Base-by-base conservation (phyloP, 495 filamentous ascomycete species). In the Bombardia bombarda region DNA sequence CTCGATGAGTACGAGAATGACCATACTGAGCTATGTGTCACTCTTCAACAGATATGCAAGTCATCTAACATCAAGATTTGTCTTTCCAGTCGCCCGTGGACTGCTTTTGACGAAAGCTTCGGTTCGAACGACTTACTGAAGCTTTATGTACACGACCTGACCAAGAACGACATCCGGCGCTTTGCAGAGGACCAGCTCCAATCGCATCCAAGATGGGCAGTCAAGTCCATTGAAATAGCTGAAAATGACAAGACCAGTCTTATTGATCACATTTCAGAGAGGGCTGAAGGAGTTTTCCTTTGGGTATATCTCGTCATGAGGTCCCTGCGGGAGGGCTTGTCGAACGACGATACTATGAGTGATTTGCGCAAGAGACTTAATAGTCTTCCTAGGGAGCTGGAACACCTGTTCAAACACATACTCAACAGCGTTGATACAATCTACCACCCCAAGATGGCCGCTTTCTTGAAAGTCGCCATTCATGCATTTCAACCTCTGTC, bases 1-100 rank as follows among this genome's bases (percentile, higher is more conserved):
- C 43, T 56, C 2, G 52, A 62, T 22, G 51, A 53, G 17, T 55
- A 40, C 20, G 38, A 53, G 1, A 51, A 49, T 7, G 51, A 57
- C 16, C 49, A 47, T 12, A 14, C 38, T 0, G 51, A 55, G 5
- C 32, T 55, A 9, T 43, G 37, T 38, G 13, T 37, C 1, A 16
- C 40, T 0, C 3, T 57, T 1, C 3, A 17, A 1, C 14, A 32
- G 2, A 13, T 59, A 0, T 14, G 46, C 9, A 18, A 18, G 5
- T 43, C 34, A 12, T 8, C 39, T 0, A 48, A 66, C 42, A 45
- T 75, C 40, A 77, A 75, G 38, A 13, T 68, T 6, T 78, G 74
- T 43, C 44, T 73, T 2, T 70, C 73, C 13, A 77, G 74, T 45
- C 61, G 74, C 0, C 68, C 70, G 0, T 73, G 63, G 66, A 58